Conservation (phyloP, 306 rosid species). For the Betula pendula region DNA sequence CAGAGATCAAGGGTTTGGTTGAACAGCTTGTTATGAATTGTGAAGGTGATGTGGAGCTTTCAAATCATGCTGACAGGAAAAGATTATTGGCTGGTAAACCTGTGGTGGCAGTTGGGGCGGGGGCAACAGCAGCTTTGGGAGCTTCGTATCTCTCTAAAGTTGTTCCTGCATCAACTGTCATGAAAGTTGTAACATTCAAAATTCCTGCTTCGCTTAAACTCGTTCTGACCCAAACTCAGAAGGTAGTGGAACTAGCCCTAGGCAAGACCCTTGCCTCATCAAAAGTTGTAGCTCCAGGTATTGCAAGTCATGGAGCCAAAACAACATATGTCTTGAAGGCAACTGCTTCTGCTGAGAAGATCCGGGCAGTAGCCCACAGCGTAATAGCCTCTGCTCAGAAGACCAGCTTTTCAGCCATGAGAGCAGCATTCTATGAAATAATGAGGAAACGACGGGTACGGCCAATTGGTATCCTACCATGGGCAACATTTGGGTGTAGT, state of each 20-base stretch:
- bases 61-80: constrained; percentile 44
- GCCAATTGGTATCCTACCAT: constrained; percentile 62
- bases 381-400: constrained; percentile 73
- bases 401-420: constrained; percentile 75
- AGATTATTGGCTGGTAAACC: constrained; percentile 53
- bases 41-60: constrained; percentile 35
- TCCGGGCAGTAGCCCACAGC: constrained; percentile 64
- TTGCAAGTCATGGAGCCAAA: constrained; percentile 63
- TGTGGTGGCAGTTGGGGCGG: constrained; percentile 80
- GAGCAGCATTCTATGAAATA: constrained; percentile 77
- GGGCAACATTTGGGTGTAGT: constrained; percentile 76
- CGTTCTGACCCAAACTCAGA: constrained; percentile 55
- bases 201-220: constrained; percentile 61
- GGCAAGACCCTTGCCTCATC: constrained; percentile 47
- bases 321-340: constrained; percentile 59
- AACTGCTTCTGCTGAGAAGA: constrained; percentile 72
- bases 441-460: constrained; percentile 62
- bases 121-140: constrained; percentile 77
- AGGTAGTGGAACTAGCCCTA: constrained; percentile 42
- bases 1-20: constrained; percentile 57
- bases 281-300: constrained; percentile 55
- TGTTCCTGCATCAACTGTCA: constrained; percentile 59
- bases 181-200: constrained; percentile 58
- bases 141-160: constrained; percentile 74
- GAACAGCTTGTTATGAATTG: constrained; percentile 42